A percentile compares a stretch with the other conserved stretches of the same genome.
phyloP scores from a whole-genome alignment of 2,329 filamentous ascomycete species.

The Macroventuria anomochaeta region DNA sequence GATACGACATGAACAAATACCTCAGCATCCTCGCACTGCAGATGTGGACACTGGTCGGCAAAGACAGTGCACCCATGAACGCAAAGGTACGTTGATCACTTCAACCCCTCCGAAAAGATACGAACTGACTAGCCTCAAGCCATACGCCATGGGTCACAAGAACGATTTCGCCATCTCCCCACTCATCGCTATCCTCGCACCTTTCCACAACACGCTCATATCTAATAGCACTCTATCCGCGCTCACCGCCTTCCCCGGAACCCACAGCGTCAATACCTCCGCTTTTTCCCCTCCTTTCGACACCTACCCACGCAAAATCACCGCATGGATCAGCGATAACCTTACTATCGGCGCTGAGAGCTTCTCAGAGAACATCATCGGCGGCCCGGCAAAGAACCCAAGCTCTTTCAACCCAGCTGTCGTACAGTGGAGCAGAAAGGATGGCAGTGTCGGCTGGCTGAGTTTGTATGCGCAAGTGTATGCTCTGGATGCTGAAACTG shows the following conservation, averaged over 20 bases:
- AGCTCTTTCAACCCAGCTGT: slow-evolving; percentile 65
- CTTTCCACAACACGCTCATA: slow-evolving; percentile 58
- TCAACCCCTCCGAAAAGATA: neutral
- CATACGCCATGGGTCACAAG: slow-evolving; percentile 64
- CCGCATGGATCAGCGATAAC: slow-evolving; percentile 62
- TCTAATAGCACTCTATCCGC: slow-evolving; percentile 48
- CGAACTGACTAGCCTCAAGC: slow-evolving; percentile 38
- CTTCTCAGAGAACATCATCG: slow-evolving; percentile 62
- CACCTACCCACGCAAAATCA: slow-evolving; percentile 63
- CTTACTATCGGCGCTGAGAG: slow-evolving; percentile 67
- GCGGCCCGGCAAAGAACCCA: slow-evolving; percentile 61
- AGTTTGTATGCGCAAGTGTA: slow-evolving; percentile 38
- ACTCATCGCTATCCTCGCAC: slow-evolving; percentile 62
- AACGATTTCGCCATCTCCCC: slow-evolving; percentile 66
- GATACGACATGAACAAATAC: slow-evolving; percentile 69
- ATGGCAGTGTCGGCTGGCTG: slow-evolving; percentile 40
- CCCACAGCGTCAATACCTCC: slow-evolving; percentile 60
- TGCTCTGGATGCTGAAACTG: slow-evolving; percentile 30
- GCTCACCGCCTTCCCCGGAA: slow-evolving; percentile 58
- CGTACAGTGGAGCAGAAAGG: slow-evolving; percentile 60
- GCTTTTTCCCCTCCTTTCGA: slow-evolving; percentile 67
- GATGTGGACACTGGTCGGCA: slow-evolving; percentile 65
- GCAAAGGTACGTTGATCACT: slow-evolving; percentile 28
- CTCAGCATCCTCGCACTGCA: slow-evolving; percentile 64
- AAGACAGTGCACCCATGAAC: slow-evolving; percentile 49